These are phyloP conservation scores for Pisolithus sp. DNA, from an alignment of 768 basidiomycete species.

Conservation along the genomic window DNA sequence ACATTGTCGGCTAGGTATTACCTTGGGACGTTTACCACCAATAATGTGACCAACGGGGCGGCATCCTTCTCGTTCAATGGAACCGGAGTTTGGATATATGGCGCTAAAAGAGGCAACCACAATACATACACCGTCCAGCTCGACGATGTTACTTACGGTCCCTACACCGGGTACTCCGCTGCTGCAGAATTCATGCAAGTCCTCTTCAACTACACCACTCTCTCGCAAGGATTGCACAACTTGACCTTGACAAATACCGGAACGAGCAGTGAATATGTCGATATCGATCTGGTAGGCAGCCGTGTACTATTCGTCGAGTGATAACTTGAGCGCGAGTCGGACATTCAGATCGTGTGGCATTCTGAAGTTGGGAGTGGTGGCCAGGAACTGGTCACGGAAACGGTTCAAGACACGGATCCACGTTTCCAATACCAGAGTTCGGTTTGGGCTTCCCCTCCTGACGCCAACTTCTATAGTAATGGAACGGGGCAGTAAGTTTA, in stretches of 20 bases:
- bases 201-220: constrained; percentile 32
- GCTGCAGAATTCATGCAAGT: constrained; percentile 32
- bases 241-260: constrained; percentile 30
- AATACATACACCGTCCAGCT: constrained; percentile 39
- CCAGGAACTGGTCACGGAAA: constrained; percentile 13
- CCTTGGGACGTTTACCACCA: constrained; percentile 35
- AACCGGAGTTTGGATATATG: constrained; percentile 43
- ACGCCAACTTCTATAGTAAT: constrained; percentile 33
- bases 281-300: constrained; percentile 40
- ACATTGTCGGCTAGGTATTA: constrained; percentile 26
- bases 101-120: constrained; percentile 43
- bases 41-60: constrained; percentile 26
- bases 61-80: constrained; percentile 44
- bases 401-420: constrained; percentile 30
- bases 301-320: neutral
- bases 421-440: constrained; percentile 32
- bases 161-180: constrained; percentile 23
- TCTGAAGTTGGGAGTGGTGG: constrained; percentile 15
- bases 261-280: constrained; percentile 30
- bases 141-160: constrained; percentile 28
- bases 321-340: neutral
- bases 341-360: constrained; percentile 20
- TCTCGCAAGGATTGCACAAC: constrained; percentile 31
- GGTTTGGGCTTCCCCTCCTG: constrained; percentile 29
- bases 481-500: constrained; percentile 36